phyloP scores from a whole-genome alignment of 208 protist genomes.

The Zelonia costaricensis region DNA sequence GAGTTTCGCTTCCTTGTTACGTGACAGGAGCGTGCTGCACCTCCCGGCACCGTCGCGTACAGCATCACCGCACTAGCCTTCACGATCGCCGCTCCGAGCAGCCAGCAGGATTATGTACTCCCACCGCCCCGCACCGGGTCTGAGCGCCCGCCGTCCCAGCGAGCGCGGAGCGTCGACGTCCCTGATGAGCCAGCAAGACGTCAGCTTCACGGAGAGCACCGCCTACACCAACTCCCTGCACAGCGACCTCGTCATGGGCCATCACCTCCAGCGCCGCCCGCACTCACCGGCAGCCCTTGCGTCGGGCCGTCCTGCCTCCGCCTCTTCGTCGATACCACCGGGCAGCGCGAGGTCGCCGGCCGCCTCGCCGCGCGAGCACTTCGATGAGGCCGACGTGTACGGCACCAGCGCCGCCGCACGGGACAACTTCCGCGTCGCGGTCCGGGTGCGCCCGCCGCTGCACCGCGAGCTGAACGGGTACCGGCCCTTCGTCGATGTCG shows the following conservation, averaged over 20 bases:
- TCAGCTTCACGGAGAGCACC: conserved; percentile 17
- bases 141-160: conserved; percentile 1
- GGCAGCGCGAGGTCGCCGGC: too few relatives aligned
- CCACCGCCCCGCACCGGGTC: background rate
- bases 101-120: conserved; percentile 27
- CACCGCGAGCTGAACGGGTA: conserved; percentile 76
- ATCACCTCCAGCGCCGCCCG: background rate
- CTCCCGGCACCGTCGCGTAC: too few relatives aligned
- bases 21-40: too few relatives aligned
- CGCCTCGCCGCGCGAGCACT: conserved; percentile 20
- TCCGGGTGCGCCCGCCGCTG: conserved; percentile 87
- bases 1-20: too few relatives aligned
- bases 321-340: conserved; percentile 9
- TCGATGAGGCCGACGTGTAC: conserved; percentile 34
- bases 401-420: conserved; percentile 8
- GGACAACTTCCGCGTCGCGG: conserved; percentile 84
- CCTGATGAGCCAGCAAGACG: conserved; percentile 13
- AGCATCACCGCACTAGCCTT: too few relatives aligned
- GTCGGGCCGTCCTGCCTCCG: background rate
- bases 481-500: conserved; percentile 62
- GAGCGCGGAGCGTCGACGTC: conserved; percentile 14
- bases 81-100: too few relatives aligned
- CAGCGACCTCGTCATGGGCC: conserved; percentile 12
- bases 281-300: background rate
- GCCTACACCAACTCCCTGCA: conserved; percentile 13